Evolutionary conservation across 164 flowering plant genomes (phyloP), one percentile per base, ranked within the genome.

Genomic region (Aristolochia fimbriata): DNA sequence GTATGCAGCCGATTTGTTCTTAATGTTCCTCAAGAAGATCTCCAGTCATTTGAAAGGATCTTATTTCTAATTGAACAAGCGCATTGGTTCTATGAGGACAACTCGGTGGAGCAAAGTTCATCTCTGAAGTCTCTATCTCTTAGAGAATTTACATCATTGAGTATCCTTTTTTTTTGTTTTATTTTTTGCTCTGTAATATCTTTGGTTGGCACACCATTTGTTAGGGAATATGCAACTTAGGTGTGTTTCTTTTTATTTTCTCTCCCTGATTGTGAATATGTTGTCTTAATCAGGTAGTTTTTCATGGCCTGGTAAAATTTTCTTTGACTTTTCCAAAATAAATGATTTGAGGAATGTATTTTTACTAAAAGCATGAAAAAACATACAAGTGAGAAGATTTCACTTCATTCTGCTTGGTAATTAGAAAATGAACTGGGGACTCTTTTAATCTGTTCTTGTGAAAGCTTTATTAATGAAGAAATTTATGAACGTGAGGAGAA

Each of bases 81-180:
- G 13, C 93, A 94, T 76, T 94, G 99, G 99, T 91, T 81, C 70
- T 94, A 94, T 46, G 96, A 91, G 69, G 99, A 94, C 73, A 91
- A 91, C 65, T 76, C 96, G 2, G 91, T 91, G 58, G 99, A 94
- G 62, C 84, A 87, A 41, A 83, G 91, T 70, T 93, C 96, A 19
- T 81, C 85, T 0, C 61, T 94, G 70, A 94, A 87, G 70, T 91
- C 99, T 17, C 75, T 94, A 31, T 85, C 79, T 65, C 70, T 91
- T 67, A 90, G 85, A 73, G 99, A 94, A 71, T 94, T 94, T 59
- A 85, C 99, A 23, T 78, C 93, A 53, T 77, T 94, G 70, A 57
- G 97, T 94, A 90, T 94, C 96, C 96, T 82, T 62, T 7, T 82
- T 62, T 7, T n/a, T 56, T 15, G 7, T 20, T 11, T 63, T 33